Base-by-base conservation (phyloP, 2,329 filamentous ascomycete genomes). In the Penicillium sp. region DNA sequence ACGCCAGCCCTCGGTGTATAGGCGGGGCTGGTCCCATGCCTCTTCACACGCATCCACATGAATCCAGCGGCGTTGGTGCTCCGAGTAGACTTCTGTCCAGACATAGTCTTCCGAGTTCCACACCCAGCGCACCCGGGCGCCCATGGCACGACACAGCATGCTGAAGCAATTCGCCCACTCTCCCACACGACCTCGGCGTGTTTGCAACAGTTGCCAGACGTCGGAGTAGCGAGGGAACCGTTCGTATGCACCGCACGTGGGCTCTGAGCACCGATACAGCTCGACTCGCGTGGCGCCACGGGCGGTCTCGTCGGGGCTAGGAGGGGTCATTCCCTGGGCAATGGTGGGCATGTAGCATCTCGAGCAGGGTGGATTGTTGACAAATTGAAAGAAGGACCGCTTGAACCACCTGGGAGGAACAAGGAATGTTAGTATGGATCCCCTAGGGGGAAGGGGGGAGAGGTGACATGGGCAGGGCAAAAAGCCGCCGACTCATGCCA, bases 91-190 rank as follows among this genome's bases (percentile, higher is more conserved):
- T 62, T 97, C 93, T 1, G 90, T 95, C 93, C 93, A 98, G 26
- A 96, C 88, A 64, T 96, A 88, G 67, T 97, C 93, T 69, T 97
- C 93, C 28, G 86, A 85, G 60, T 97, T 97, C 93, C 93, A 98
- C 9, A 98, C 86, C 93, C 93, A 98, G 62, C 93, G 83, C 25
- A 96, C 90, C 52, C 91, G 82, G 51, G 86, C 88, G 43, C 91
- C 91, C 11, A 97, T 83, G 4, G 93, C 93, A 51, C 91, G 83
- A 75, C 91, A 97, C 45, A 98, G 79, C 93, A 97, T 97, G 73
- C 86, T 91, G 73, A 98, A 98, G 77, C 90, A 96, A 72, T 96
- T 97, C 57, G 89, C 90, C 90, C 93, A 97, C 73, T 98, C 93
- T 52, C 93, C 93, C 52, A 86, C 86, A 58, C 93, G 84, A 33